A percentile compares a stretch with the other conserved stretches of the same genome.
These are phyloP conservation scores for Fistulifera pelliculosa DNA, from an alignment of 108 stramenopile genomes.

Conservation along the genomic window DNA sequence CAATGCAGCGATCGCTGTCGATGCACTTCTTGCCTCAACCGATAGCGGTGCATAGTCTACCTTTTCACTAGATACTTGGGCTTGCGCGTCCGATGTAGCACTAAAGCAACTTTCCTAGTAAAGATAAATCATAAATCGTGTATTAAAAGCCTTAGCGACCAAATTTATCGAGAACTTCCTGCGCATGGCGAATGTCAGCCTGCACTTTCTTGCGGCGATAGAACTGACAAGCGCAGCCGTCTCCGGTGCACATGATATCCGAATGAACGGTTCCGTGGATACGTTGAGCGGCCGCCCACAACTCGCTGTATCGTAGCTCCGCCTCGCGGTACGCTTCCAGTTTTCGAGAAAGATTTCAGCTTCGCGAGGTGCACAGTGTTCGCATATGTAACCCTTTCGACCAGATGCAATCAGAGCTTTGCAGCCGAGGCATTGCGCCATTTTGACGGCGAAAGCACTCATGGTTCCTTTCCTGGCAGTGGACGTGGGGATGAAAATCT, in stretches of 20 bases:
- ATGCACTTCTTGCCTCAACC: constrained; percentile 30
- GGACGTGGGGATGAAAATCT: constrained; percentile 93
- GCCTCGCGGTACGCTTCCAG: constrained; percentile 72
- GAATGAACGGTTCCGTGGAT: constrained; percentile 98
- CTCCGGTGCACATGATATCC: constrained; percentile 96
- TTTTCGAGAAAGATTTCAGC: constrained; percentile 90
- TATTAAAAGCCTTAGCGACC: constrained; percentile 39
- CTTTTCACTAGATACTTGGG: not conserved
- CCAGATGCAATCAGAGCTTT: constrained; percentile 71
- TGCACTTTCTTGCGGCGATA: constrained; percentile 98
- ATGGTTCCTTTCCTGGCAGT: constrained; percentile 91
- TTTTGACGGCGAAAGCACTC: constrained; percentile 96
- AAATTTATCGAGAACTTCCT: constrained; percentile 88
- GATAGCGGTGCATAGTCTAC: constrained; percentile 2
- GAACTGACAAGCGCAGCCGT: constrained; percentile 96
- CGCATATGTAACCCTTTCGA: constrained; percentile 84
- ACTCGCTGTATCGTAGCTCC: constrained; percentile 75
- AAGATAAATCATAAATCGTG: not conserved
- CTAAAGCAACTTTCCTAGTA: not conserved
- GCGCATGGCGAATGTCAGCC: constrained; percentile 86
- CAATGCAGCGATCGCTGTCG: constrained; percentile 29
- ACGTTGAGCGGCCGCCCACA: constrained; percentile 93
- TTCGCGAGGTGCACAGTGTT: constrained; percentile 78
- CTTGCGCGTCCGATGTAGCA: not conserved
- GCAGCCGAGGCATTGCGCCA: constrained; percentile 94